These are phyloP conservation scores for Aspergillus sp. DNA, from an alignment of 2,329 filamentous ascomycete genomes.

Conservation along the genomic window DNA sequence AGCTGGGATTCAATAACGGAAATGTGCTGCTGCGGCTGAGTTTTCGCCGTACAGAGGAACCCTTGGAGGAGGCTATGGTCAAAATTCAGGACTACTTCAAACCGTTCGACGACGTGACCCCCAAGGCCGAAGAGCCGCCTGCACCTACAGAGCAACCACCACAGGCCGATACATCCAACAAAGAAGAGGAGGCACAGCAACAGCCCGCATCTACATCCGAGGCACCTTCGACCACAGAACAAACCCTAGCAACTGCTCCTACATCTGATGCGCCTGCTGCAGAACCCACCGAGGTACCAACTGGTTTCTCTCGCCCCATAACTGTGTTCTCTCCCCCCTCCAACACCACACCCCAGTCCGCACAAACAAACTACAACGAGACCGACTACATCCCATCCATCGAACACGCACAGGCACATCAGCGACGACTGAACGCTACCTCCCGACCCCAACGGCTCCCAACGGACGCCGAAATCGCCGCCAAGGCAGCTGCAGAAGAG, in stretches of 20 bases:
- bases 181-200: conserved; percentile 13
- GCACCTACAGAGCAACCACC: conserved; percentile 19
- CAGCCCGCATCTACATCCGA: conserved; percentile 16
- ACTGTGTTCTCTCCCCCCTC: conserved; percentile 77
- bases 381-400: conserved; percentile 79
- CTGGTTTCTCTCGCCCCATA: conserved; percentile 53
- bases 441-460: conserved; percentile 75
- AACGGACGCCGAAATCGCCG: conserved; percentile 79
- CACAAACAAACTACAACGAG: conserved; percentile 66
- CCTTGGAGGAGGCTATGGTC: conserved; percentile 80
- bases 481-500: conserved; percentile 65
- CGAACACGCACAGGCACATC: conserved; percentile 78
- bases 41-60: conserved; percentile 74
- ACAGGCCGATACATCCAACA: conserved; percentile 12
- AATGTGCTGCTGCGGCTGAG: conserved; percentile 75
- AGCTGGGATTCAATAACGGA: conserved; percentile 84
- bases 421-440: conserved; percentile 74
- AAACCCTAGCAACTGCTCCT: conserved; percentile 17
- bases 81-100: conserved; percentile 78
- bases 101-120: conserved; percentile 37
- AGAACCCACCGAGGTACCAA: conserved; percentile 26
- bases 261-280: conserved; percentile 14
- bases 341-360: conserved; percentile 72
- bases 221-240: conserved; percentile 11
- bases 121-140: conserved; percentile 24